Percentiles rank a stretch among this genome's conserved stretches.
phyloP scores from a whole-genome alignment of 2,329 filamentous ascomycete genomes.

The Cryoendolithus antarcticus region DNA sequence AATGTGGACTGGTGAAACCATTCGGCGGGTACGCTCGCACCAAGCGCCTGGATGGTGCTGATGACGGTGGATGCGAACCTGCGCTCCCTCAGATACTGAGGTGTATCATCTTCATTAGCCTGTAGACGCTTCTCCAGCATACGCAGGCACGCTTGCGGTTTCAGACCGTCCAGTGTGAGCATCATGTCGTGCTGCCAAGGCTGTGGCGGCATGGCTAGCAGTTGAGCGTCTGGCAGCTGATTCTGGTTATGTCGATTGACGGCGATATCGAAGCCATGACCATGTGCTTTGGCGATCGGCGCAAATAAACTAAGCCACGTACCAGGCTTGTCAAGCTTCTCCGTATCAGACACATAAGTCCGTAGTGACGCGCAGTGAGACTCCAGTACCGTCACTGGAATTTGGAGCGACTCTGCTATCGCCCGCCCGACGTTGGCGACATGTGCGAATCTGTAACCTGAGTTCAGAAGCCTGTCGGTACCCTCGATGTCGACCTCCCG shows the following conservation, averaged over 20 bases:
- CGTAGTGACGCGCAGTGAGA: conserved; percentile 53
- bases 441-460: conserved; percentile 68
- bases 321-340: conserved; percentile 26
- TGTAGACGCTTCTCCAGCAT: conserved; percentile 8
- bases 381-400: conserved; percentile 51
- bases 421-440: conserved; percentile 54
- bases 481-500: conserved; percentile 50
- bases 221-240: conserved; percentile 32
- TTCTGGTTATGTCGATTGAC: conserved; percentile 29
- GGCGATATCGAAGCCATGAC: conserved; percentile 31
- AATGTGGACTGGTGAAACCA: conserved; percentile 33
- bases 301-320: conserved; percentile 27
- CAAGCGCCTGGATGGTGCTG: conserved; percentile 19
- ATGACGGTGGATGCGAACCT: conserved; percentile 26
- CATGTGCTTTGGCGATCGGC: conserved; percentile 20
- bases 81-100: conserved; percentile 19
- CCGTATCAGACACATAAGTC: conserved; percentile 38
- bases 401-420: conserved; percentile 62
- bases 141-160: conserved; percentile 4
- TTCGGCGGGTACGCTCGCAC: conserved; percentile 24
- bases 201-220: conserved; percentile 20
- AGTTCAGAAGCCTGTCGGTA: conserved; percentile 50
- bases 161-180: conserved; percentile 21
- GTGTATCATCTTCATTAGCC: conserved; percentile 2
- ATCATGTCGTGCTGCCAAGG: conserved; percentile 23